Evolutionary conservation across 2,329 filamentous ascomycete species (phyloP).

Genomic region (Penicillium digitatum): DNA sequence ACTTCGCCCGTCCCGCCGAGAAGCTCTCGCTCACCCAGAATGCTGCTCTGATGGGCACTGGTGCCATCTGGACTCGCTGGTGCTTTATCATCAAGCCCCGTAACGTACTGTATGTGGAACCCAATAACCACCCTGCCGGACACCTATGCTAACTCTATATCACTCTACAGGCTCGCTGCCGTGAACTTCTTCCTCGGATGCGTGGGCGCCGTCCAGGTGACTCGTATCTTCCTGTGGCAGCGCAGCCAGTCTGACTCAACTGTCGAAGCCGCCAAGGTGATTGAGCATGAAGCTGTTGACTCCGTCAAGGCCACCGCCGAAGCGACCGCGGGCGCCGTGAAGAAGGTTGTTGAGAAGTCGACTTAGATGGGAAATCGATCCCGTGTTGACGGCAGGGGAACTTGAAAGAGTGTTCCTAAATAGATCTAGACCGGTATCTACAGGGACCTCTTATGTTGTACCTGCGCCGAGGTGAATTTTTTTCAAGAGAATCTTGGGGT

Average conservation of each 20-base stretch:
- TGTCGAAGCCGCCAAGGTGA: slow-evolving; percentile 37
- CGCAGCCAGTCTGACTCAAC: slow-evolving; percentile 53
- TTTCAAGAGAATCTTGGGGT: neutral
- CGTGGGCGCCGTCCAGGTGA: slow-evolving; percentile 78
- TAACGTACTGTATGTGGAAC: slow-evolving; percentile 72
- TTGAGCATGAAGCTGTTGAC: slow-evolving; percentile 37
- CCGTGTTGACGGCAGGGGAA: neutral
- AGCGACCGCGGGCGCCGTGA: slow-evolving; percentile 33
- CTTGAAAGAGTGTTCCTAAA: slow-evolving; percentile 1
- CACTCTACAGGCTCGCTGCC: slow-evolving; percentile 64
- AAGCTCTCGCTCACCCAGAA: slow-evolving; percentile 94
- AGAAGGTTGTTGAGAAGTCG: slow-evolving; percentile 29
- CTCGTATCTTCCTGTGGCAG: slow-evolving; percentile 65
- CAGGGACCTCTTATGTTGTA: slow-evolving; percentile 5
- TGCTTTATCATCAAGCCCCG: slow-evolving; percentile 93
- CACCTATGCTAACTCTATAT: slow-evolving; percentile 8
- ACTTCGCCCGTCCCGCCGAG: slow-evolving; percentile 86
- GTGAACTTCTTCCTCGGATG: slow-evolving; percentile 97
- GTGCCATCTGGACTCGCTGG: slow-evolving; percentile 97
- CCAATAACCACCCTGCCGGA: neutral
- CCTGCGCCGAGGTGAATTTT: neutral
- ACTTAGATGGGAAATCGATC: slow-evolving; percentile 11
- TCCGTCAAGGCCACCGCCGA: slow-evolving; percentile 34
- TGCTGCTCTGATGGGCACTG: slow-evolving; percentile 80
- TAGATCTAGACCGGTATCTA: slow-evolving; percentile 12